Percentiles rank a stretch among this genome's conserved stretches.
Evolutionary conservation across 2,329 filamentous ascomycete genomes (phyloP).

Genomic region (Penicillium brasilianum): DNA sequence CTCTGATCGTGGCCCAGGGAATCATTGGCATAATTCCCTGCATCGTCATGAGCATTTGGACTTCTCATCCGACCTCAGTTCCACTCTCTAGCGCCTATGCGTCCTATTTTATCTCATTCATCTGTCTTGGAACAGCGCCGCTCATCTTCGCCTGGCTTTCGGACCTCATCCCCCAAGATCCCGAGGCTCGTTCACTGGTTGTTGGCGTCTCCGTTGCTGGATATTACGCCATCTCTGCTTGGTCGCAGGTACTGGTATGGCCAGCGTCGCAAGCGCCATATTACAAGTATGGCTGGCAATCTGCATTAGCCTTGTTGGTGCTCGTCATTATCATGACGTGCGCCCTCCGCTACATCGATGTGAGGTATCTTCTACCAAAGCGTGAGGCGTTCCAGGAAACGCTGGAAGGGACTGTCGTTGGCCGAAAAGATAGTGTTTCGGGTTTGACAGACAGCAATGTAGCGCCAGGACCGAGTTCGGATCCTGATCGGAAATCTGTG

Average conservation of each 20-base stretch:
- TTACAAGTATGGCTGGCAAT: constrained; percentile 57
- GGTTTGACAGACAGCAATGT: background rate
- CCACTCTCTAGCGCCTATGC: constrained; percentile 56
- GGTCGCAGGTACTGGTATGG: constrained; percentile 60
- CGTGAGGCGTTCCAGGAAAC: constrained; percentile 26
- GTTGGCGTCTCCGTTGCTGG: constrained; percentile 57
- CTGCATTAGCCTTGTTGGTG: constrained; percentile 51
- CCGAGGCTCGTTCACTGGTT: constrained; percentile 56
- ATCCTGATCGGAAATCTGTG: background rate
- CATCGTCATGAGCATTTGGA: constrained; percentile 62
- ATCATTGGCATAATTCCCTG: constrained; percentile 55
- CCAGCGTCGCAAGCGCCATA: constrained; percentile 58
- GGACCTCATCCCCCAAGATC: constrained; percentile 57
- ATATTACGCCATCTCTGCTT: constrained; percentile 58
- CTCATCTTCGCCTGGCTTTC: constrained; percentile 60
- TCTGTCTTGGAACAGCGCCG: constrained; percentile 57
- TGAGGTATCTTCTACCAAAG: constrained; percentile 44
- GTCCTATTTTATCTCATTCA: constrained; percentile 58
- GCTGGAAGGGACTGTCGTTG: constrained; percentile 21
- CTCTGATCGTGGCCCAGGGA: constrained; percentile 55
- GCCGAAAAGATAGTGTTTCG: constrained; percentile 17
- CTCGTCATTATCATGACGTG: constrained; percentile 55
- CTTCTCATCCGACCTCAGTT: constrained; percentile 49
- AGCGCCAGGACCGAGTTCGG: background rate
- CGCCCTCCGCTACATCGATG: constrained; percentile 51